Evolutionary conservation across 2,329 filamentous ascomycete genomes (phyloP), one percentile per base, ranked within the genome.

Genomic region (Paracoccidioides brasiliensis): DNA sequence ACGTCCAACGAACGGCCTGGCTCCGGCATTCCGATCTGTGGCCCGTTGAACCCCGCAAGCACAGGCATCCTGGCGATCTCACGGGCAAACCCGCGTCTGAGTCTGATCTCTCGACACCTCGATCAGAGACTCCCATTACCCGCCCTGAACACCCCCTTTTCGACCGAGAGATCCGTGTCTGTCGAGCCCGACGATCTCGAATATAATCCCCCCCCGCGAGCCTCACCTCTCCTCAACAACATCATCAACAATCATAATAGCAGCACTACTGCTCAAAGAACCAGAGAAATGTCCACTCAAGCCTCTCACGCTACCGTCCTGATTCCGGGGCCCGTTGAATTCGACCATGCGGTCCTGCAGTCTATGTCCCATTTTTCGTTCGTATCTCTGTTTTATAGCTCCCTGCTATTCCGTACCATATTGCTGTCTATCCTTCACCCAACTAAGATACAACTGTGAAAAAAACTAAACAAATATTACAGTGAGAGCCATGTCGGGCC

Each of bases 241-340:
- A 33, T 49, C 12, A 28, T 51, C 38, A 12, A 42, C 22, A 22
- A 51, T 42, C n/a, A 40, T 32, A 28, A 35, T 38, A 42, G 30
- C 45, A 40, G 63, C 57, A 22, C 22, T 22, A 22, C 22, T 22
- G 22, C 28, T 62, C 62, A 57, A 62, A 57, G 55, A 61, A 62
- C 60, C 63, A 53, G 58, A 64, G 78, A 66, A 54, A 82, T 82
- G 79, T 82, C 80, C 43, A 68, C 65, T 55, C 81, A 84, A 73
- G 65, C 79, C 54, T 71, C 78, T 55, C 82, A 85, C 68, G 77
- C 81, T 54, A 85, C 91, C 55, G 78, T 98, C 73, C 83, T 98
- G 74, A 97, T 98, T 68, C 93, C 93, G 52, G 93, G 93, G 61
- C 93, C 93, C 67, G 95, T 97, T 72, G 91, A 97, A 76, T 96